A percentile compares a stretch with the other conserved stretches of the same genome.
These are phyloP conservation scores for Microcyclospora tardicrescens DNA, from an alignment of 2,329 filamentous ascomycete genomes.

Conservation along the genomic window DNA sequence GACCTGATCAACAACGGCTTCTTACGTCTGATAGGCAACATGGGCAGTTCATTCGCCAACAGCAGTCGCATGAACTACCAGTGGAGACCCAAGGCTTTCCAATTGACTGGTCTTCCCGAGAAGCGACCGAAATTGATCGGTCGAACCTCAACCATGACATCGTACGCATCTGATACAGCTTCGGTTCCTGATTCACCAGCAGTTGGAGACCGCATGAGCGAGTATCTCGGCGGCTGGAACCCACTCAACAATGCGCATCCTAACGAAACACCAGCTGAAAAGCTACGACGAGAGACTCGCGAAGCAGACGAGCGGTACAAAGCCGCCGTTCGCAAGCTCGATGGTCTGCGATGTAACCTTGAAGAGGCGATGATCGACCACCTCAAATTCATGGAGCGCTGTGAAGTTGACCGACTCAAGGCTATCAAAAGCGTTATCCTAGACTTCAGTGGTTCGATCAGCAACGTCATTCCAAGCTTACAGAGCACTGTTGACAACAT, in stretches of 20 bases:
- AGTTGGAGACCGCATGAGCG: constrained; percentile 57
- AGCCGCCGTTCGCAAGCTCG: constrained; percentile 67
- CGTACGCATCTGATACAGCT: constrained; percentile 23
- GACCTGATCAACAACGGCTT: constrained; percentile 80
- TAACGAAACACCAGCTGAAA: constrained; percentile 85
- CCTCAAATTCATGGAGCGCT: constrained; percentile 91
- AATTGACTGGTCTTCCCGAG: constrained; percentile 74
- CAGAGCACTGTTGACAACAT: constrained; percentile 96
- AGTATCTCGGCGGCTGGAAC: constrained; percentile 87
- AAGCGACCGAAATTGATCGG: constrained; percentile 58
- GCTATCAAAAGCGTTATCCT: constrained; percentile 96
- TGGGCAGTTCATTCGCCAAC: constrained; percentile 91
- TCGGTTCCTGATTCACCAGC: constrained; percentile 55
- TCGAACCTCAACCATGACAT: constrained; percentile 60
- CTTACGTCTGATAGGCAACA: constrained; percentile 79
- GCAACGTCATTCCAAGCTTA: constrained; percentile 92
- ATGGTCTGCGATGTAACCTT: constrained; percentile 82
- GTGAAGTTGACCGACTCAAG: constrained; percentile 88
- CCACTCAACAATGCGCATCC: constrained; percentile 78
- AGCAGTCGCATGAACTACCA: constrained; percentile 97
- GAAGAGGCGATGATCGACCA: constrained; percentile 91
- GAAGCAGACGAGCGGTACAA: constrained; percentile 95
- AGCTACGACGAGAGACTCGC: constrained; percentile 71
- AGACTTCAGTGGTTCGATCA: constrained; percentile 92
- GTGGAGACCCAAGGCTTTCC: constrained; percentile 86